Conservation (phyloP, 83 land plant species). For the Picea abies region DNA sequence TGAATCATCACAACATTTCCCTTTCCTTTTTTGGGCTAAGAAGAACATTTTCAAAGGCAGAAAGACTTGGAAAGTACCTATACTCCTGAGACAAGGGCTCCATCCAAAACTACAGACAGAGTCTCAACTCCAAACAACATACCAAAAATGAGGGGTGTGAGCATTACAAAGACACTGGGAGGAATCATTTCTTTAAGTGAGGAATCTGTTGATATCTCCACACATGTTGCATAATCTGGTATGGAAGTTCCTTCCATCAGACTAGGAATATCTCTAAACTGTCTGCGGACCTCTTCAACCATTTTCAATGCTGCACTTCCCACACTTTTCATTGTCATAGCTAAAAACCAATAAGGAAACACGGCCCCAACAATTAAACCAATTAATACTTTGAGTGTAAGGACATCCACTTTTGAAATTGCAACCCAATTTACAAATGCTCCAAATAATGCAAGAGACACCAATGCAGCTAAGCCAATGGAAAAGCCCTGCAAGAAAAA, state of each 20-base stretch:
- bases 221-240: conserved; percentile 88
- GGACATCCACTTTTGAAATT: conserved; percentile 71
- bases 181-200: conserved; percentile 91
- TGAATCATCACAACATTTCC: too few species aligned
- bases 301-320: conserved; percentile 88
- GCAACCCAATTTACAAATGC: conserved; percentile 88
- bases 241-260: conserved; percentile 79
- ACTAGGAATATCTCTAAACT: conserved; percentile 81
- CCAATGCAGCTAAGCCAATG: conserved; percentile 89
- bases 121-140: conserved; percentile 81
- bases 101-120: conserved; percentile 74
- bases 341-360: conserved; percentile 92
- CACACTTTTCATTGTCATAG: conserved; percentile 92
- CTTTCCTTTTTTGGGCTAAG: too few species aligned
- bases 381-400: conserved; percentile 79
- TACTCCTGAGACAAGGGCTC: conserved; percentile 85
- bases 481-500: conserved; percentile 67
- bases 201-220: conserved; percentile 84
- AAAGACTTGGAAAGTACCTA: conserved; percentile 39
- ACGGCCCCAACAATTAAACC: conserved; percentile 85
- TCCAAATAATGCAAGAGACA: conserved; percentile 83
- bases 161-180: conserved; percentile 85
- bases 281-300: conserved; percentile 92
- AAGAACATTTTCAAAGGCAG: too few species aligned
- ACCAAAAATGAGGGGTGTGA: conserved; percentile 84